Percentiles rank a stretch among this genome's conserved stretches.
phyloP scores from a whole-genome alignment of 768 basidiomycete species.

The Hemileccinum rubropunctum region DNA sequence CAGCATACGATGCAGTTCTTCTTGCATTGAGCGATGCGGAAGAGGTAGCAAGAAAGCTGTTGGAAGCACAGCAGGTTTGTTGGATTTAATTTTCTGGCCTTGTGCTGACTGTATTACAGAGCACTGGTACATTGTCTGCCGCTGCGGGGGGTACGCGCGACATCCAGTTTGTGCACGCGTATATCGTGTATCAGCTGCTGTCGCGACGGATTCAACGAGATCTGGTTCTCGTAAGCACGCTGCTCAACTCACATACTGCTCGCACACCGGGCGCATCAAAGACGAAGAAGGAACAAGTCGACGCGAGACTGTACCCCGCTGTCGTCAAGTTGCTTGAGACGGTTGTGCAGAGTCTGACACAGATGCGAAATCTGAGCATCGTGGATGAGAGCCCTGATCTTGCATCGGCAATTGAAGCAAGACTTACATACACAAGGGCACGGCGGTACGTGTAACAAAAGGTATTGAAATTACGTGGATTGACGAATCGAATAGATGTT shows the following conservation, averaged over 20 bases:
- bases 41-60: slow-evolving; percentile 72
- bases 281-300: slow-evolving; percentile 48
- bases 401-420: slow-evolving; percentile 71
- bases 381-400: slow-evolving; percentile 89
- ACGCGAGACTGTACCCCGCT: slow-evolving; percentile 76
- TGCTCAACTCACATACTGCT: slow-evolving; percentile 45
- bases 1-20: slow-evolving; percentile 84
- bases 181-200: slow-evolving; percentile 84
- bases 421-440: slow-evolving; percentile 72
- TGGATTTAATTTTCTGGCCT: not conserved
- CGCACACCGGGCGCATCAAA: slow-evolving; percentile 25
- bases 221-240: slow-evolving; percentile 69
- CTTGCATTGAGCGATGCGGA: slow-evolving; percentile 88
- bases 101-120: slow-evolving; percentile 29
- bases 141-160: slow-evolving; percentile 56
- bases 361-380: slow-evolving; percentile 78
- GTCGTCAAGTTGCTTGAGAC: slow-evolving; percentile 88
- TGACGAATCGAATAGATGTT: slow-evolving; percentile 46
- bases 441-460: slow-evolving; percentile 49
- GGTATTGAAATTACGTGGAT: not conserved
- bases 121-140: slow-evolving; percentile 38
- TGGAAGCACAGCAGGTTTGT: slow-evolving; percentile 80
- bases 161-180: slow-evolving; percentile 82
- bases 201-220: slow-evolving; percentile 88
- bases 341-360: slow-evolving; percentile 77